Evolutionary conservation across 1,284 basidiomycete genomes (phyloP), one percentile per base, ranked within the genome.

Genomic region (Boletus albobrunnescens): DNA sequence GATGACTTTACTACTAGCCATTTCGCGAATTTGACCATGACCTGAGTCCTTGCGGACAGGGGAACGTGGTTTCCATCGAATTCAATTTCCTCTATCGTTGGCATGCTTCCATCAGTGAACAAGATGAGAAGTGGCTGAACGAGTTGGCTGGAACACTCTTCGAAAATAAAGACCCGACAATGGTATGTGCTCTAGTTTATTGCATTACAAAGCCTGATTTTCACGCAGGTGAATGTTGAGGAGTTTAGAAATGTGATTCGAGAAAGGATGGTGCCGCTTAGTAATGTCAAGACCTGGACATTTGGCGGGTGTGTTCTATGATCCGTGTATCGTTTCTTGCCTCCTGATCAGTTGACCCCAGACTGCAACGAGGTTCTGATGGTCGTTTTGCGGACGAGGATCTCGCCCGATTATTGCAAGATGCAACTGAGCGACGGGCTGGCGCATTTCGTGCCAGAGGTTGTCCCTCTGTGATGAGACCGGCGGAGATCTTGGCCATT

Each of bases 361-460:
- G 81, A 20, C 58, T 85, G 14, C 60, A 74, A 49, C 80, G 85
- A 13, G 72, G 70, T 20, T 46, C 67, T 2, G 68, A 76, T 54
- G 81, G 81, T n/a, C 66, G 68, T 2, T 91, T 88, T 67, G 65
- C 70, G n/a, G 86, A 92, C 54, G 73, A 69, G 11, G 82, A 85
- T 46, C 71, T 93, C 12, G 86, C 87, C 0, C 64, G 70, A 11
- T 67, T 90, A 45, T 61, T 92, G 49, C 80, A 82, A 41, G 67
- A 81, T 53, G 79, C 87, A 4, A 91, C 84, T 0, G 79, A 79
- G 42, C 71, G 71, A 47, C 69, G 75, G 1, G 87, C 91, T 1
- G 79, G 78, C 24, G 81, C 88, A 4, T 93, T 84, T 71, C 74
- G 77, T 49, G 91, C 90, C n/a, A 75, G 84, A 12, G 82, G 86